Percentiles rank a stretch among this genome's conserved stretches.
These are phyloP conservation scores for Trametes sp. DNA, from an alignment of 1,284 basidiomycete genomes.

Conservation along the genomic window DNA sequence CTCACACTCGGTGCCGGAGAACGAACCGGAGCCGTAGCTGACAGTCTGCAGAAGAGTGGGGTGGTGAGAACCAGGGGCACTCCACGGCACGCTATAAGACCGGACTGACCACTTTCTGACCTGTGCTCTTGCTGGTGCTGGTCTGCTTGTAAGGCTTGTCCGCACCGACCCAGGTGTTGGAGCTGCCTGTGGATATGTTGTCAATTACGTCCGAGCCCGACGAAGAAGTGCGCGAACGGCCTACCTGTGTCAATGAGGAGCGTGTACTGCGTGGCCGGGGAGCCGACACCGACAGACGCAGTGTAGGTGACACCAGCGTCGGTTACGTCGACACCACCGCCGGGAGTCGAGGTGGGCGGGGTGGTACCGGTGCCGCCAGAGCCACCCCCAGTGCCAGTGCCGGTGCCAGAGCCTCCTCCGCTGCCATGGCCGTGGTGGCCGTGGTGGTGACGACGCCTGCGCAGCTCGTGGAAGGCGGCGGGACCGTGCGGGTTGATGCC, in stretches of 20 bases:
- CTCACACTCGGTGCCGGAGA: slow-evolving; percentile 59
- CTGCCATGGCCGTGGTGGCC: slow-evolving; percentile 24
- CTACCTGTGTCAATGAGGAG: slow-evolving; percentile 66
- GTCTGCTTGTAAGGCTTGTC: slow-evolving; percentile 50
- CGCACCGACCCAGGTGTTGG: slow-evolving; percentile 63
- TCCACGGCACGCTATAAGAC: background rate
- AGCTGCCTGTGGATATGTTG: slow-evolving; percentile 39
- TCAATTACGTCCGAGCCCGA: background rate
- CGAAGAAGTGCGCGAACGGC: background rate
- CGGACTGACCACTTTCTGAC: slow-evolving; percentile 47
- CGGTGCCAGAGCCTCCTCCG: slow-evolving; percentile 30
- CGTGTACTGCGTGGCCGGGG: slow-evolving; percentile 62
- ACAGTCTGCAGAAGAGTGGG: slow-evolving; percentile 42
- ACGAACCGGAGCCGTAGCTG: slow-evolving; percentile 58
- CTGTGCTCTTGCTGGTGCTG: slow-evolving; percentile 52
- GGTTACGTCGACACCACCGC: slow-evolving; percentile 56
- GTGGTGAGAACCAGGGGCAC: slow-evolving; percentile 1
- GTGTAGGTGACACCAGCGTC: slow-evolving; percentile 64
- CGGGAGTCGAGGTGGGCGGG: slow-evolving; percentile 16
- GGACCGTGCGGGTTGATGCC: slow-evolving; percentile 63
- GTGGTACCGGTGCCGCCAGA: slow-evolving; percentile 22
- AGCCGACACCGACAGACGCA: slow-evolving; percentile 63
- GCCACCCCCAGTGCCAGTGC: slow-evolving; percentile 26
- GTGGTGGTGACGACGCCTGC: slow-evolving; percentile 38
- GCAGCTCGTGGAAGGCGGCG: slow-evolving; percentile 38